phyloP scores from a whole-genome alignment of 257 asterid genomes.

The Cordia subcordata region DNA sequence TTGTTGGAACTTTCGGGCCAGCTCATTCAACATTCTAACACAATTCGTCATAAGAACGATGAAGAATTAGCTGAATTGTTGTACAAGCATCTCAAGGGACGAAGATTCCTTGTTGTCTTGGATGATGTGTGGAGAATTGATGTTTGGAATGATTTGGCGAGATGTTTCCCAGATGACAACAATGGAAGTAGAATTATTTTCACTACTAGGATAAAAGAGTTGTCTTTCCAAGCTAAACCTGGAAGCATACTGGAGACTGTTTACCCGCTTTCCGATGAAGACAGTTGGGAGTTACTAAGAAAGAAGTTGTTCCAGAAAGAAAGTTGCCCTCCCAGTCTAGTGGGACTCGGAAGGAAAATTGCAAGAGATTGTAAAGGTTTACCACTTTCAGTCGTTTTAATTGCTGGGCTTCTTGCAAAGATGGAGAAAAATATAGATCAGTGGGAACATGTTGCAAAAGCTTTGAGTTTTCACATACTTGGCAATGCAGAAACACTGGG shows the following conservation, averaged over 20 bases:
- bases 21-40: too few relatives aligned
- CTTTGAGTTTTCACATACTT: not conserved
- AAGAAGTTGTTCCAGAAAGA: not conserved
- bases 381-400: conserved; percentile 8
- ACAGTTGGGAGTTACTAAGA: conserved; percentile 9
- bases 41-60: not conserved
- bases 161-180: not conserved
- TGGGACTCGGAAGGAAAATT: not conserved
- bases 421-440: not conserved
- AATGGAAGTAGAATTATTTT: conserved; percentile 11
- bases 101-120: conserved; percentile 1
- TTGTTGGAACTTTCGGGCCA: not conserved
- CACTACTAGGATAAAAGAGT: not conserved
- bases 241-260: not conserved
- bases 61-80: not conserved
- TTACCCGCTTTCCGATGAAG: not conserved
- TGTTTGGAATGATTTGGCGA: not conserved
- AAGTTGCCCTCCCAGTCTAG: not conserved
- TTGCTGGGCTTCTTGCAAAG: not conserved
- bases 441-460: conserved; percentile 1
- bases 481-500: not conserved
- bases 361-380: conserved; percentile 1
- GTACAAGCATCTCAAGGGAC: not conserved
- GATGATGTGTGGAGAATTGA: conserved; percentile 11
- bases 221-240: not conserved